Conservation (phyloP, 2,329 filamentous ascomycete genomes). For the Neonectria magnoliae region DNA sequence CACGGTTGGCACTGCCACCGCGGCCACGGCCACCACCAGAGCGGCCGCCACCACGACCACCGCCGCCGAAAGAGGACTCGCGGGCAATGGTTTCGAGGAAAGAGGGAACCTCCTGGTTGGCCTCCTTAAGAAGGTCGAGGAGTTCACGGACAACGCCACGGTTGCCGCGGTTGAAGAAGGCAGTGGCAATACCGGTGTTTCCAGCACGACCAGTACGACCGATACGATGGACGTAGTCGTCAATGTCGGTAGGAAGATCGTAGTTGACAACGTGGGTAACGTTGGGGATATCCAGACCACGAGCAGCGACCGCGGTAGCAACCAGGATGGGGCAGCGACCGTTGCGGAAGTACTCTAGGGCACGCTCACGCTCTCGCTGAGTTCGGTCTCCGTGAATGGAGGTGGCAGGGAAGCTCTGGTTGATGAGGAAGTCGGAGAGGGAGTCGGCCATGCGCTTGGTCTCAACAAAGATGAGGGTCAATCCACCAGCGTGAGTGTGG, state of each 20-base stretch:
- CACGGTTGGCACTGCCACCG: constrained; percentile 80
- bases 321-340: constrained; percentile 96
- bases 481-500: constrained; percentile 87
- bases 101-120: constrained; percentile 92
- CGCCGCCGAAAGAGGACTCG: constrained; percentile 86
- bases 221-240: constrained; percentile 98
- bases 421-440: constrained; percentile 96
- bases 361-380: constrained; percentile 98
- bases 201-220: constrained; percentile 99
- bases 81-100: constrained; percentile 98
- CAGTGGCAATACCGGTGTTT: constrained; percentile 97
- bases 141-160: constrained; percentile 96
- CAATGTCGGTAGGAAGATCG: constrained; percentile 97
- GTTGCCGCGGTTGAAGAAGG: constrained; percentile 99
- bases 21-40: constrained; percentile 68
- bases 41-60: constrained; percentile 64
- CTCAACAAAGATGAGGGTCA: constrained; percentile 98
- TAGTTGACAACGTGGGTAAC: constrained; percentile 99
- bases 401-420: constrained; percentile 97
- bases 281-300: constrained; percentile 92
- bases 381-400: constrained; percentile 99
- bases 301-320: constrained; percentile 93
- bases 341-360: constrained; percentile 96
- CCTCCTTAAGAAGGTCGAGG: constrained; percentile 97
- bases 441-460: constrained; percentile 99